These are phyloP conservation scores for Cystobasidium onofrii DNA, from an alignment of 768 basidiomycete genomes.

Conservation along the genomic window DNA sequence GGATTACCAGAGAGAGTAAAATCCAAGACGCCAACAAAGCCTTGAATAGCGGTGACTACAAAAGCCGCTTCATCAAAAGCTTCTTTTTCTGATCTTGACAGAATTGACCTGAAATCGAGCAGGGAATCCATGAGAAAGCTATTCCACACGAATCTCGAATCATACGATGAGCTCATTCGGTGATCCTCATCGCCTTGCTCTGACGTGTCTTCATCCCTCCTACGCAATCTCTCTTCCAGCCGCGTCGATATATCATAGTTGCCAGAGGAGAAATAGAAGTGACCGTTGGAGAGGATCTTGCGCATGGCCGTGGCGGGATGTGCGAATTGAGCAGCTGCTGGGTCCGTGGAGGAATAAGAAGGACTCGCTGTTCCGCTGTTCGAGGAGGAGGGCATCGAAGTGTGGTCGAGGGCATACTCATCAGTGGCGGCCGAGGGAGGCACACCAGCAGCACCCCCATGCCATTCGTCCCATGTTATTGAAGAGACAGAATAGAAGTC, in stretches of 20 bases:
- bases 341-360: not conserved
- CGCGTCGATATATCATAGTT: conserved; percentile 87
- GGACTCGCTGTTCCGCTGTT: conserved; percentile 25
- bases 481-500: conserved; percentile 80
- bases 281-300: conserved; percentile 82
- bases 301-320: conserved; percentile 83
- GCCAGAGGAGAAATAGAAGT: conserved; percentile 83
- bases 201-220: not conserved
- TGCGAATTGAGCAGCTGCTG: conserved; percentile 55
- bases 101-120: conserved; percentile 72
- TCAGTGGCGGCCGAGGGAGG: conserved; percentile 48
- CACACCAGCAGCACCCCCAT: conserved; percentile 52
- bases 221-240: conserved; percentile 58
- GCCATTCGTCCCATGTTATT: conserved; percentile 70
- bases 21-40: conserved; percentile 74
- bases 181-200: not conserved
- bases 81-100: conserved; percentile 60
- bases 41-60: conserved; percentile 85
- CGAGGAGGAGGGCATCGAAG: too few relatives aligned
- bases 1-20: conserved; percentile 66
- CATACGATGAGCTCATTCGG: conserved; percentile 55
- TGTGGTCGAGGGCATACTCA: conserved; percentile 13
- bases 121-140: conserved; percentile 77
- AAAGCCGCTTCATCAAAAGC: conserved; percentile 78
- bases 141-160: conserved; percentile 91